Conservation (phyloP, 192 early-diverging fungal genomes). For the Rhizoclosmatium sp. region DNA sequence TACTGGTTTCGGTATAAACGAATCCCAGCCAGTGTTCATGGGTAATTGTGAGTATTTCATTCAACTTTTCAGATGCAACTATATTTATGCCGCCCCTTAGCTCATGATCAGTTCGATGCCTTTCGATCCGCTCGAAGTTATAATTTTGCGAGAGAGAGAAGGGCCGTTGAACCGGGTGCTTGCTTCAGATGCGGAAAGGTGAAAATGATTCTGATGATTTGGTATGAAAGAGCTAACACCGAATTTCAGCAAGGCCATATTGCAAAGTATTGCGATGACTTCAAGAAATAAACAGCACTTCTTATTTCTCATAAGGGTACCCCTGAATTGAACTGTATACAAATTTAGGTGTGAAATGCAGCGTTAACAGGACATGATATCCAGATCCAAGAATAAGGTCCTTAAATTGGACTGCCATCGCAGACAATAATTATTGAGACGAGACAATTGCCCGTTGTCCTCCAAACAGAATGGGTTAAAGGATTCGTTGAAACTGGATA, state of each 20-base stretch:
- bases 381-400: too few species aligned
- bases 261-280: conserved; percentile 16
- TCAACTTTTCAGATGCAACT: not conserved
- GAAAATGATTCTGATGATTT: not conserved
- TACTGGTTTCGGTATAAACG: not conserved
- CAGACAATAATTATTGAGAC: too few species aligned
- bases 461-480: too few species aligned
- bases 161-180: not conserved
- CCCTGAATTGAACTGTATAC: too few species aligned
- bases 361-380: too few species aligned
- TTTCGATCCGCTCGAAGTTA: conserved; percentile 12
- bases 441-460: too few species aligned
- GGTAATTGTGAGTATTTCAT: not conserved
- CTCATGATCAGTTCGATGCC: conserved; percentile 3
- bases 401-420: too few species aligned
- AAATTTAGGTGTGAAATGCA: too few species aligned
- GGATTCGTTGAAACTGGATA: too few species aligned
- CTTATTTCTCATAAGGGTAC: too few species aligned
- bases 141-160: not conserved
- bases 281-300: not conserved
- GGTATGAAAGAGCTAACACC: too few species aligned
- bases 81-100: not conserved
- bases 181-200: conserved; percentile 17
- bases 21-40: not conserved
- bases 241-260: conserved; percentile 14